Evolutionary conservation across 768 basidiomycete species (phyloP).

Genomic region (Myochromella boudieri): DNA sequence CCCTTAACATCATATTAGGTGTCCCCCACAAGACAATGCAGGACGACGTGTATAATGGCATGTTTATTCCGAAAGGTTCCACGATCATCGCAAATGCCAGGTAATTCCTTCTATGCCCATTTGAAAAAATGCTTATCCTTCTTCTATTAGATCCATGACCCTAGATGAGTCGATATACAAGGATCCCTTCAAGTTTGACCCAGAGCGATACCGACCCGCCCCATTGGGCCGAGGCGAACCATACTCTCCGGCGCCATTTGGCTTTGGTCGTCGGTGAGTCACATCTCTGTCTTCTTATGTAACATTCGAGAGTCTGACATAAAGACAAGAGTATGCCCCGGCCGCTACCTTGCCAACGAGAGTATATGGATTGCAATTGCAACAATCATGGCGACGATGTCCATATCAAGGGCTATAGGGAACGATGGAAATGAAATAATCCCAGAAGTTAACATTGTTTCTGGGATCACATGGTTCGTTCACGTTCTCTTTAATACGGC

Average conservation of each 20-base stretch:
- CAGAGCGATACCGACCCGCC: constrained; percentile 36
- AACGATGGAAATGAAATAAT: constrained; percentile 32
- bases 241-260: constrained; percentile 14
- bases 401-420: constrained; percentile 33
- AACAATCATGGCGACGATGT: constrained; percentile 24
- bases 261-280: constrained; percentile 23
- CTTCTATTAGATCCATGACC: constrained; percentile 33
- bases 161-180: constrained; percentile 35
- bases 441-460: constrained; percentile 16
- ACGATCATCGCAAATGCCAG: too few relatives aligned
- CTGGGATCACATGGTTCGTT: constrained; percentile 1
- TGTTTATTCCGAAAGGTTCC: too few relatives aligned
- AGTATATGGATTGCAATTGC: constrained; percentile 29
- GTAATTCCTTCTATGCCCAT: too few relatives aligned
- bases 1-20: too few relatives aligned
- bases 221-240: constrained; percentile 11
- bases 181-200: constrained; percentile 37
- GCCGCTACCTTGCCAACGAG: constrained; percentile 40
- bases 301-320: neutral
- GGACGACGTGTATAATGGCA: too few relatives aligned
- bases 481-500: neutral
- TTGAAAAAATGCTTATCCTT: too few relatives aligned
- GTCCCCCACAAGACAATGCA: too few relatives aligned
- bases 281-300: neutral
- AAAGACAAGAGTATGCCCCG: constrained; percentile 34